Evolutionary conservation across 176 grass and related monocot species (phyloP), one percentile per base, ranked within the genome.

Genomic region (Phragmites australis): DNA sequence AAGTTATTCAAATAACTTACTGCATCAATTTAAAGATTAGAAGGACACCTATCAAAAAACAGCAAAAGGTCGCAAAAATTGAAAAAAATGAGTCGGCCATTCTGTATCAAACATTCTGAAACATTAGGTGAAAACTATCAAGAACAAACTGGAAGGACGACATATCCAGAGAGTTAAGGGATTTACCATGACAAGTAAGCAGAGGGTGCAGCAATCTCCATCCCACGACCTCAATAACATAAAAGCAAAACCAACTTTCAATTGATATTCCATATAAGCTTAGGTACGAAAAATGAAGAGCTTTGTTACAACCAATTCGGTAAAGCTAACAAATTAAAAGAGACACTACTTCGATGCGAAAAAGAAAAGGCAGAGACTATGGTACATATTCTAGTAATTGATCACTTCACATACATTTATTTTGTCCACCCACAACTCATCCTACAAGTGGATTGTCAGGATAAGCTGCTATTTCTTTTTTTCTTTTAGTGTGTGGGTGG

Each of bases 241-340:
- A 94, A 95, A 94, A 91, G 70, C 29, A 83, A 91, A 93, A 86
- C 70, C 63, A 82, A 87, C 60, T 72, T 87, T 81, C 66, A 65
- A 91, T 65, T 65, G 41, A 87, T 61, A 67, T 72, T 80, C 41
- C 58, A 86, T 11, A 57, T 17, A 32, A 18, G 75, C 55, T 37
- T 55, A 60, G 19, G 53, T 39, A 75, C 29, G 37, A 83, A 83
- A 46, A 81, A 6, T 52, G 12, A 25, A 16, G 9, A 81, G 23
- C 3, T 16, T 31, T 52, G 13, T 50, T 43, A 50, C 4, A 65
- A 37, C 17, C 34, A 79, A 29, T 47, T 61, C 44, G 40, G 6
- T 61, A 46, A 82, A 79, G 22, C 21, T 31, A 73, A 66, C 12
- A n/a, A 42, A 74, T 65, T 43, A 65, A 67, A 57, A 43, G 41